Conservation (phyloP, 1,139 yeast species). For the Diutina ranongensis region DNA sequence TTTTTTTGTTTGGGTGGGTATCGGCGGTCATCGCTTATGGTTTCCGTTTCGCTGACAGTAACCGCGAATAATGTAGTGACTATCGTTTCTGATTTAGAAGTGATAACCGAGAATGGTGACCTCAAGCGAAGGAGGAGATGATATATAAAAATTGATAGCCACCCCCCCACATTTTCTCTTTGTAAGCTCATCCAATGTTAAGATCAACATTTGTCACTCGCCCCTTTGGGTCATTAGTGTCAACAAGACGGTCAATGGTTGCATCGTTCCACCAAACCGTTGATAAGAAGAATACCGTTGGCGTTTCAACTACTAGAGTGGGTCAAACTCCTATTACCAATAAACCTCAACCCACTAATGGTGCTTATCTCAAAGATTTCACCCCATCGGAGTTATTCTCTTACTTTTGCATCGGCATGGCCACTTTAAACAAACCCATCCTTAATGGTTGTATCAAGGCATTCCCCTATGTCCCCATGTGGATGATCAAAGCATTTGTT, state of each 20-base stretch:
- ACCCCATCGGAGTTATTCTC: conserved; percentile 39
- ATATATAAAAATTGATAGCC: not conserved
- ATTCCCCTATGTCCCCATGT: conserved; percentile 71
- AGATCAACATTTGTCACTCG: not conserved
- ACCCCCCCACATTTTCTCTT: not conserved
- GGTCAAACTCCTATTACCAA: not conserved
- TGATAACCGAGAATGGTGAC: not conserved
- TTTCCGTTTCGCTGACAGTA: not conserved
- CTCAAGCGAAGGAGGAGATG: not conserved
- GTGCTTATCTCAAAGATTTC: conserved; percentile 22
- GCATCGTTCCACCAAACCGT: not conserved
- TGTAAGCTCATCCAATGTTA: not conserved
- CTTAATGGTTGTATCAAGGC: conserved; percentile 48
- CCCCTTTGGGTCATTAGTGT: not conserved
- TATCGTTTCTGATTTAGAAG: too few relatives aligned
- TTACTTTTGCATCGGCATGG: conserved; percentile 53
- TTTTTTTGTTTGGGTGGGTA: too few relatives aligned
- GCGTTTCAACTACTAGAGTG: not conserved
- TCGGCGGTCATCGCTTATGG: too few relatives aligned
- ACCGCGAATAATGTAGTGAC: not conserved
- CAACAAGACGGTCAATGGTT: not conserved
- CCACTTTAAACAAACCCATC: conserved; percentile 52
- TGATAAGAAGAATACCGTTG: conserved; percentile 1
- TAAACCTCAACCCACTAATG: not conserved
- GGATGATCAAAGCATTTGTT: conserved; percentile 57